Base-by-base conservation (phyloP, 805 yeast species). In the Metschnikowia picachoensis region DNA sequence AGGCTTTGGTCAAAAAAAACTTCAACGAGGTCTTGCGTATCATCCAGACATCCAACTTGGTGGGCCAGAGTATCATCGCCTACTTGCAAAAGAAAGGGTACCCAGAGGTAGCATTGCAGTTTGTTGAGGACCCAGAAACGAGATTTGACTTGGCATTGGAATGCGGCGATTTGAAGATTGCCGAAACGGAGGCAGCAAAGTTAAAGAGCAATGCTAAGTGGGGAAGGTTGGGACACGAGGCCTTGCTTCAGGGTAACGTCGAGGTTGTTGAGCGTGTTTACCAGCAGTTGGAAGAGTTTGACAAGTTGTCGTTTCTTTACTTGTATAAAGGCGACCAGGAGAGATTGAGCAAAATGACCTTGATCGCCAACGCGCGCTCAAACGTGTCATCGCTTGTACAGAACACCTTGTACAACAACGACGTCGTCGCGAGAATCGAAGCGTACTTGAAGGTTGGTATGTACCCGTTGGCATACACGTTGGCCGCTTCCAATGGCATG, bases 51-150 rank as follows among this genome's bases (percentile, higher is more conserved):
- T 91, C 98, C 17, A 90, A 87, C 60, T 77, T 94, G 61, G 99
- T 94, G 43, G 99, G 99, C 53, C 97, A 95, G 72, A 89, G 91
- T 65, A 94, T 94, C 62, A 91, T 94, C 64, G 94, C 95, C 4
- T 94, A 92, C 65, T 77, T 94, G 60, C 96, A 94, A 66, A 85
- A 91, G 72, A 81, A 88, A 62, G 99, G 99, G 2, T 92, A 85
- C 64, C 98, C 99, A 27, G 99, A 94, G 68, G 83, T 94, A 66
- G 99, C 99, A 2, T 76, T 94, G 51, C 97, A 92, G 67, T 95
- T 94, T 62, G 99, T 94, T 44, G 86, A 90, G 68, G 99, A 94
- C 64, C 85, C 98, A 6, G 96, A 91, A 65, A 88, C 97, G 35
- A 81, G 96, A 67, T 92, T 94, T 60, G 99, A 94, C 58, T 77